Evolutionary conservation across 2,329 filamentous ascomycete genomes (phyloP).

Genomic region (Fusarium sp.): DNA sequence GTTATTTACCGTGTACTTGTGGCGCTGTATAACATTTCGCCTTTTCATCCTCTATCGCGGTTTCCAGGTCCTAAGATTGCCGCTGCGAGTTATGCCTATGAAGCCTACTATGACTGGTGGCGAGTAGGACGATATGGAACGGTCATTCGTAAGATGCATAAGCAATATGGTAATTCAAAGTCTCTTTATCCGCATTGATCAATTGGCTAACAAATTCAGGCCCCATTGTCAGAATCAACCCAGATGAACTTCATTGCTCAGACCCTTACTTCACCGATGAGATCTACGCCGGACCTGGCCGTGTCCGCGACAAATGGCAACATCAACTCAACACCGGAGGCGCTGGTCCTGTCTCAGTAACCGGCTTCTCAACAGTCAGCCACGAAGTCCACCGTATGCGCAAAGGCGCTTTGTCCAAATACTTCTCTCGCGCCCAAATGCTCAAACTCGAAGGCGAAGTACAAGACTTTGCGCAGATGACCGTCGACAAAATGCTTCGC

Average conservation of each 20-base stretch:
- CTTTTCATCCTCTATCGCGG: constrained; percentile 53
- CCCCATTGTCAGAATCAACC: constrained; percentile 55
- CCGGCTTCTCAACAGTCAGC: constrained; percentile 33
- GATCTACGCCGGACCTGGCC: constrained; percentile 50
- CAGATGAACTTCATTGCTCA: constrained; percentile 55
- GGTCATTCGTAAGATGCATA: constrained; percentile 53
- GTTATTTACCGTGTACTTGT: constrained; percentile 47
- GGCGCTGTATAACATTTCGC: constrained; percentile 54
- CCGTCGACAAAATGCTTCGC: constrained; percentile 49
- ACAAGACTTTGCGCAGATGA: constrained; percentile 38
- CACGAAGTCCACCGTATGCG: constrained; percentile 52
- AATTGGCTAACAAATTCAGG: constrained; percentile 29
- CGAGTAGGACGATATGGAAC: constrained; percentile 51
- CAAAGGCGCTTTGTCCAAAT: constrained; percentile 48
- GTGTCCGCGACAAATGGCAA: constrained; percentile 45
- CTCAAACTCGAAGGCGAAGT: constrained; percentile 47
- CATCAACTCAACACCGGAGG: constrained; percentile 33
- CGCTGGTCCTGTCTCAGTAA: constrained; percentile 22
- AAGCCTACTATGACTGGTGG: constrained; percentile 55
- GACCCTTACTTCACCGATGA: constrained; percentile 54
- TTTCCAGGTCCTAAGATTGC: constrained; percentile 55
- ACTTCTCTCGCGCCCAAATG: constrained; percentile 52
- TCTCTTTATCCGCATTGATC: accelerated
- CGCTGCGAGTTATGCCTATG: constrained; percentile 52
- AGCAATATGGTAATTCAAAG: constrained; percentile 50